Base-by-base conservation (phyloP, 805 yeast species). In the Metschnikowia lachancei region DNA sequence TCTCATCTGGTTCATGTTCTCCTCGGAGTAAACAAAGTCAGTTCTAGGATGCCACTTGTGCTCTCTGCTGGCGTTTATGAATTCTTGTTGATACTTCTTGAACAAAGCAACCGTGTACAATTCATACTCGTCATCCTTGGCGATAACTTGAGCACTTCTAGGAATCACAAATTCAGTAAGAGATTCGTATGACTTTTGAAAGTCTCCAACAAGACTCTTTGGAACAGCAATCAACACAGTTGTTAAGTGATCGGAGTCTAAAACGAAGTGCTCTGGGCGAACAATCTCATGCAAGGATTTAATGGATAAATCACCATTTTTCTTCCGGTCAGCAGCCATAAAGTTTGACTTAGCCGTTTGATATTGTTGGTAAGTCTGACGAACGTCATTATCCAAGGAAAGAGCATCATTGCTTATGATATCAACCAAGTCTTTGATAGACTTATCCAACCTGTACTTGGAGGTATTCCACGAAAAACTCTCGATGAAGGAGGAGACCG, bases 141-240 rank as follows among this genome's bases (percentile, higher is more conserved):
- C 72, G 49, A 94, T 76, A 42, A 78, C 68, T 22, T 75, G 65
- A 1, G 97, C 97, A 31, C 90, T 81, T 59, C 97, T 82, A 47
- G 99, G 99, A 31, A 94, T 95, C 32, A 94, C 96, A 74, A 88
- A 85, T 38, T 79, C 75, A 16, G 84, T 71, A 50, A 89, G 67
- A 3, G 86, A 76, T 71, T 94, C 99, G 69, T 94, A 94, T 12
- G 76, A 60, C 51, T 71, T 69, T 49, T 83, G 66, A 61, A 90
- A 94, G 30, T 80, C 85, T 36, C 74, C 66, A 49, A 77, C 74
- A 53, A 77, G 68, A 47, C 67, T 65, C 60, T 81, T 81, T 45
- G 98, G 98, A 19, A 94, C 95, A 0, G 92, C 99, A 43, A 94
- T 74, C 47, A 94, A 74, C n/a, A 88, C 74, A 0, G 97, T 89